phyloP scores from a whole-genome alignment of 495 filamentous ascomycete genomes.

The Xylaria venustula region DNA sequence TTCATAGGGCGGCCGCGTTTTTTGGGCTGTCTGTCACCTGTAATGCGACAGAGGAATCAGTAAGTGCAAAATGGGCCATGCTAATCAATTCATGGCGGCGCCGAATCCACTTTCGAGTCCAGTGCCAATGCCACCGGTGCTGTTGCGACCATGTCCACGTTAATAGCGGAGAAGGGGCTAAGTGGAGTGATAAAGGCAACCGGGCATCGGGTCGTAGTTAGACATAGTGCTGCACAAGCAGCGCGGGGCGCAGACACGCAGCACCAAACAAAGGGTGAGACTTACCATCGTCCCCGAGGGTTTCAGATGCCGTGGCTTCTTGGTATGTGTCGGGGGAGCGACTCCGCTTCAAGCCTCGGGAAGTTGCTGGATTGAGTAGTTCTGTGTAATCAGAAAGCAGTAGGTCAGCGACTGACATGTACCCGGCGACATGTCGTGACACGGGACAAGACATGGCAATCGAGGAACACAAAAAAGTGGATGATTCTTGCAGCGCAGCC shows the following conservation, averaged over 20 bases:
- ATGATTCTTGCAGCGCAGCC: not conserved
- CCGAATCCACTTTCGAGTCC: not conserved
- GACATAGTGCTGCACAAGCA: not conserved
- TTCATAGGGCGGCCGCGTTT: slow-evolving; percentile 89
- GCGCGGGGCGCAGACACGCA: slow-evolving; percentile 15
- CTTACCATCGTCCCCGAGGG: slow-evolving; percentile 80
- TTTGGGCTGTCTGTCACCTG: slow-evolving; percentile 61
- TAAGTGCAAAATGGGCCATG: slow-evolving; percentile 19
- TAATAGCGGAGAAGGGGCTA: not conserved
- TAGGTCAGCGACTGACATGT: slow-evolving; percentile 22
- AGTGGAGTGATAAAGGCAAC: not conserved
- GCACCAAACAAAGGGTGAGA: slow-evolving; percentile 46
- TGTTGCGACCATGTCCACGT: not conserved
- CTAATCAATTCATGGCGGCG: not conserved
- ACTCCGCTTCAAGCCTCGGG: slow-evolving; percentile 89
- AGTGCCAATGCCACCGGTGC: not conserved
- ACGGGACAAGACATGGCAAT: slow-evolving; percentile 15
- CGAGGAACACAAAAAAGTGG: slow-evolving; percentile 20
- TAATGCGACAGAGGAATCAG: slow-evolving; percentile 36
- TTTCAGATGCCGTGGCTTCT: slow-evolving; percentile 57
- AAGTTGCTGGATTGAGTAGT: slow-evolving; percentile 30
- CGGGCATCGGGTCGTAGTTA: not conserved
- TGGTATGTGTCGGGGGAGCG: slow-evolving; percentile 80
- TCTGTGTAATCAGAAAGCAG: slow-evolving; percentile 30
- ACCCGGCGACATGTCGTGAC: slow-evolving; percentile 20